These are phyloP conservation scores for Pterocarpus macrocarpus DNA, from an alignment of 306 rosid species.

Conservation along the genomic window DNA sequence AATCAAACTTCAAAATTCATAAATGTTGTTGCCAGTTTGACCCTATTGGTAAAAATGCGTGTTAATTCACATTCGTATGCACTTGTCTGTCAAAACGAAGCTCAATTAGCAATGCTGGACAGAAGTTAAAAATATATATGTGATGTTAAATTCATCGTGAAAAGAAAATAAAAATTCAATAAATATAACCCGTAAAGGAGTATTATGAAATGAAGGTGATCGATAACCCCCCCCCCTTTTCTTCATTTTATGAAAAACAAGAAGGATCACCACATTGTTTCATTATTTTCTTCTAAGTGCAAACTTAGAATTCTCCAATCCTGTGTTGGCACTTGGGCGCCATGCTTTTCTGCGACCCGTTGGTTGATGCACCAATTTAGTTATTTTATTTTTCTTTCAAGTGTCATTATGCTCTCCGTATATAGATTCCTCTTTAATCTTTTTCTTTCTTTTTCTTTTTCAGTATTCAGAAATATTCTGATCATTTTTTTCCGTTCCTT, in stretches of 20 bases:
- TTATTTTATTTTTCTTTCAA: background rate
- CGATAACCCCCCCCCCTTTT: conserved; percentile 8
- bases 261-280: conserved; percentile 41
- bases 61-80: conserved; percentile 12
- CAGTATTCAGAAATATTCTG: background rate
- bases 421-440: too few relatives aligned
- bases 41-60: conserved; percentile 22
- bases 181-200: too few relatives aligned
- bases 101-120: conserved; percentile 4
- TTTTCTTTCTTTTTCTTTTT: background rate
- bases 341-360: conserved; percentile 1
- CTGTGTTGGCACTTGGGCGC: background rate
- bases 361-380: background rate
- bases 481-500: background rate
- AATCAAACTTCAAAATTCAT: background rate
- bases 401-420: too few relatives aligned
- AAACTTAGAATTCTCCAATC: background rate
- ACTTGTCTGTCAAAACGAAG: conserved; percentile 4
- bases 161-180: background rate
- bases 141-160: background rate
- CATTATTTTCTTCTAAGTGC: conserved; percentile 21
- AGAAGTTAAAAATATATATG: background rate
- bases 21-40: background rate
- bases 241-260: background rate
- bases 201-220: background rate